Evolutionary conservation across 2,329 filamentous ascomycete species (phyloP).

Genomic region (Claviceps humidiphila): DNA sequence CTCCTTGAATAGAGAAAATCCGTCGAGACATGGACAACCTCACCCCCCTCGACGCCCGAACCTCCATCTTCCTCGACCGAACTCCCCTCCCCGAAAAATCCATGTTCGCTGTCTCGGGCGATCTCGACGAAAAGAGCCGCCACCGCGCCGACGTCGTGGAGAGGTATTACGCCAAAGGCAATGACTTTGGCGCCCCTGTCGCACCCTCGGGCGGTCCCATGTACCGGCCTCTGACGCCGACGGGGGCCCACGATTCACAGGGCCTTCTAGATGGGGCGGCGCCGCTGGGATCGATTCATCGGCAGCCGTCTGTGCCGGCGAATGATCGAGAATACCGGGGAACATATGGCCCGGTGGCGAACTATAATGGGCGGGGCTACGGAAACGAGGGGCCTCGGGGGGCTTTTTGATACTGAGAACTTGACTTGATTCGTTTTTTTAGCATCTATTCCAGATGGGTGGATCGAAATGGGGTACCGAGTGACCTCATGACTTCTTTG

Average conservation of each 20-base stretch:
- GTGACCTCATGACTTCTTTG: no score
- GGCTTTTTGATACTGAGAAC: background rate
- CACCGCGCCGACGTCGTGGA: slow-evolving; percentile 21
- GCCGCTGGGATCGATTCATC: slow-evolving; percentile 21
- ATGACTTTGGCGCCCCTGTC: slow-evolving; percentile 11
- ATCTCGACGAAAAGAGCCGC: slow-evolving; percentile 22
- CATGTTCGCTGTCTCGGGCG: slow-evolving; percentile 30
- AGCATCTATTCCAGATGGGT: no score
- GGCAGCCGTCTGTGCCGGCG: background rate
- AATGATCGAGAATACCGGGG: slow-evolving; percentile 5
- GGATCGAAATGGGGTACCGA: no score
- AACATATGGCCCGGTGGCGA: slow-evolving; percentile 8
- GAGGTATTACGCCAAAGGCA: slow-evolving; percentile 15
- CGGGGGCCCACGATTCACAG: slow-evolving; percentile 20
- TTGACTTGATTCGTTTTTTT: no score
- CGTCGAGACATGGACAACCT: slow-evolving; percentile 68
- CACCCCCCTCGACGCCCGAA: slow-evolving; percentile 75
- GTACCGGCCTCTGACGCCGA: slow-evolving; percentile 26
- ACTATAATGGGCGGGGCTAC: background rate
- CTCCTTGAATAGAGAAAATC: slow-evolving; percentile 49
- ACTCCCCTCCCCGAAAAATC: slow-evolving; percentile 21
- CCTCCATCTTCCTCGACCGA: slow-evolving; percentile 65
- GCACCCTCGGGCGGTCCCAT: slow-evolving; percentile 15
- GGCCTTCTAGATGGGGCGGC: slow-evolving; percentile 27
- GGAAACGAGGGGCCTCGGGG: slow-evolving; percentile 4